phyloP scores from a whole-genome alignment of 2,329 filamentous ascomycete genomes.

The Dissoconium aciculare region DNA sequence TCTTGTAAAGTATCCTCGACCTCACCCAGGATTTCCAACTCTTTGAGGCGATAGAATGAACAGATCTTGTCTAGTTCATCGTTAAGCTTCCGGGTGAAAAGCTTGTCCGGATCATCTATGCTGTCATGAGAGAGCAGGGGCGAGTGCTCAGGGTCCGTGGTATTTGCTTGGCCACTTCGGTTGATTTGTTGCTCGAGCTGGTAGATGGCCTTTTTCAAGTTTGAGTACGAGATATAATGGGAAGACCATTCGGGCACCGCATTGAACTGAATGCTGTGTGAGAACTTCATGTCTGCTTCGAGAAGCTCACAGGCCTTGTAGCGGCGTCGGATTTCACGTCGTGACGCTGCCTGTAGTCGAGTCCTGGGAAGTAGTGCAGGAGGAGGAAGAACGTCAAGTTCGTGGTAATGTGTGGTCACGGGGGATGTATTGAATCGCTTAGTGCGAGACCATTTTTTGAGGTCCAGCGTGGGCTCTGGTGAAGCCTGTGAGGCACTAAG shows the following conservation, averaged over 20 bases:
- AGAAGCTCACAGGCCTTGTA: slow-evolving; percentile 58
- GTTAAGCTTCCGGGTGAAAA: slow-evolving; percentile 70
- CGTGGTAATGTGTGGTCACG: slow-evolving; percentile 8
- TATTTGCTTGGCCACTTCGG: slow-evolving; percentile 27
- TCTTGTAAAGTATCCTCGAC: slow-evolving; percentile 64
- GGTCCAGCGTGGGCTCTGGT: background rate
- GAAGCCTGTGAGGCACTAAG: background rate
- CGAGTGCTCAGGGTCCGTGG: slow-evolving; percentile 63
- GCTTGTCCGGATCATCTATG: slow-evolving; percentile 53
- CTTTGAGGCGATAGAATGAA: slow-evolving; percentile 80
- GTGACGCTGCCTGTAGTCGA: slow-evolving; percentile 6
- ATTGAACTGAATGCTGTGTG: slow-evolving; percentile 98
- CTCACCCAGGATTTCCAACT: slow-evolving; percentile 72
- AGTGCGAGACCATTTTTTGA: slow-evolving; percentile 1
- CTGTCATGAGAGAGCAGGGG: slow-evolving; percentile 55
- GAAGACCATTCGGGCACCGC: slow-evolving; percentile 99
- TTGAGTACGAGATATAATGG: slow-evolving; percentile 96
- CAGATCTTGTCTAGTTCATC: slow-evolving; percentile 87
- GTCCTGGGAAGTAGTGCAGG: slow-evolving; percentile 8
- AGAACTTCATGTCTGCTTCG: slow-evolving; percentile 95
- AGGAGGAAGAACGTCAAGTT: slow-evolving; percentile 17
- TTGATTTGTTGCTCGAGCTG: slow-evolving; percentile 76
- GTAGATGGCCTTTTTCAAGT: slow-evolving; percentile 97
- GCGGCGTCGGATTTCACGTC: slow-evolving; percentile 14
- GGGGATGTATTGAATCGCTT: background rate